These are phyloP conservation scores for Rhynchospora breviuscula DNA, from an alignment of 176 grass and related monocot genomes.

Conservation along the genomic window DNA sequence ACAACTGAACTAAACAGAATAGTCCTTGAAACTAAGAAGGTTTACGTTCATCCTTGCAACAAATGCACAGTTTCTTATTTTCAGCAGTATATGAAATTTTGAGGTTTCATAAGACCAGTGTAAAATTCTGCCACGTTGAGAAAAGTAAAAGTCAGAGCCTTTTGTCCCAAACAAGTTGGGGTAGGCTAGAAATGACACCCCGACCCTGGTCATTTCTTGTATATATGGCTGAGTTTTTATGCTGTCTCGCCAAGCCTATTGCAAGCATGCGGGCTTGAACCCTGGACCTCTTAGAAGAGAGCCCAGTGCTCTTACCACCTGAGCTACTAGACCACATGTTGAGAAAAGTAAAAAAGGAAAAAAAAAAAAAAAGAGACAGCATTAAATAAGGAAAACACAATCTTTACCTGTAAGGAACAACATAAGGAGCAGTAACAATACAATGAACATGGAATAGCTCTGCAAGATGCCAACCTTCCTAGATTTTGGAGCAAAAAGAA, in stretches of 20 bases:
- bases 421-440: constrained; percentile 73
- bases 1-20: neutral
- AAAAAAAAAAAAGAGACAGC: neutral
- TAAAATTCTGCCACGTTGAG: neutral
- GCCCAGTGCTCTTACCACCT: too few species aligned
- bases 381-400: neutral
- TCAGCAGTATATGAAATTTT: neutral
- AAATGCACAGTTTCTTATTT: neutral
- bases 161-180: too few species aligned
- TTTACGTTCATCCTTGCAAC: neutral
- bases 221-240: too few species aligned
- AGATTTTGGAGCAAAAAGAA: constrained; percentile 19
- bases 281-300: too few species aligned
- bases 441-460: constrained; percentile 78
- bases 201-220: too few species aligned
- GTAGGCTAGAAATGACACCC: too few species aligned
- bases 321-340: too few species aligned
- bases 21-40: neutral
- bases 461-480: constrained; percentile 98
- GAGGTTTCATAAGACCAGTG: neutral
- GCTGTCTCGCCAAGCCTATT: too few species aligned
- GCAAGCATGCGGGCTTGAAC: too few species aligned
- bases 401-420: constrained; percentile 84
- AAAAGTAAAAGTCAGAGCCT: too few species aligned
- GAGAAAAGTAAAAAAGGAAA: neutral